Conservation (phyloP, 768 basidiomycete genomes). For the Tricholoma sp. region DNA sequence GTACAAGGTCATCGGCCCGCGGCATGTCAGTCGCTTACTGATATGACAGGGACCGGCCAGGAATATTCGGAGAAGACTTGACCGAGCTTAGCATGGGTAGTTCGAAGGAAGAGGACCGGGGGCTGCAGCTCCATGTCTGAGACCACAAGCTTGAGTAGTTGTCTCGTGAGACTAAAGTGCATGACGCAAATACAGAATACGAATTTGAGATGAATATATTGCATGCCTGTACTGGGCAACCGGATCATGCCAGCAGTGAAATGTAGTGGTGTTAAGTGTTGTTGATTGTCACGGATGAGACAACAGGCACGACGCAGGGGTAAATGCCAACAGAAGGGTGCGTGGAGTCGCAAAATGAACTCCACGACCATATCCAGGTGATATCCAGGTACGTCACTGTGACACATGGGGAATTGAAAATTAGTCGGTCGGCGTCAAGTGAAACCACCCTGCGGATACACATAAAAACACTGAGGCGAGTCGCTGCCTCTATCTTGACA, state of each 20-base stretch:
- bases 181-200: no score
- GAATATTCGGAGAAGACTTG: background rate
- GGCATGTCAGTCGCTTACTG: no score
- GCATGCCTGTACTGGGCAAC: no score
- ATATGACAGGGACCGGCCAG: no score
- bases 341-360: background rate
- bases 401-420: background rate
- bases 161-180: no score
- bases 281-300: background rate
- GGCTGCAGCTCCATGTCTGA: background rate
- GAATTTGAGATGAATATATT: no score
- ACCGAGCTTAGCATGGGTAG: background rate
- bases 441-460: no score
- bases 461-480: no score
- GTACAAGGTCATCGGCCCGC: background rate
- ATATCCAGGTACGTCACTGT: background rate
- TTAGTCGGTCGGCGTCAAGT: no score
- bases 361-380: background rate
- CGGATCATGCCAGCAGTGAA: no score
- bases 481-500: no score
- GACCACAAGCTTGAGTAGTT: background rate
- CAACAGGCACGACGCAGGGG: background rate
- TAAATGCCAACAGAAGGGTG: background rate
- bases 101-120: background rate
- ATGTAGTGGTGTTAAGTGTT: background rate